Evolutionary conservation across 2,329 filamentous ascomycete species (phyloP).

Genomic region (Penicillium corylophilum): DNA sequence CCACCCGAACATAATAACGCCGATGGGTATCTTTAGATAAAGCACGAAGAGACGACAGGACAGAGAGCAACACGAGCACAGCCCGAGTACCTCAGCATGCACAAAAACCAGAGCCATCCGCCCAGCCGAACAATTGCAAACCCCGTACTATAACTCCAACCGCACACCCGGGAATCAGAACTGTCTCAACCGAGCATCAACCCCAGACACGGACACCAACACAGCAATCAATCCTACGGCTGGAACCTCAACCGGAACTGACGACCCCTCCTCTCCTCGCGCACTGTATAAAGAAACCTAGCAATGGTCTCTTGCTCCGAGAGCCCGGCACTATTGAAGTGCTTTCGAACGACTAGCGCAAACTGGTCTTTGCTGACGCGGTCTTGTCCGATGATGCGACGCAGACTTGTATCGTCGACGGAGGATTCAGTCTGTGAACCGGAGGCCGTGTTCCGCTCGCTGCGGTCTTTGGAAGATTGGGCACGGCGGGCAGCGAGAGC

Average conservation of each 20-base stretch:
- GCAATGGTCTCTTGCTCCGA: conserved; percentile 50
- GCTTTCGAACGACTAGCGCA: conserved; percentile 45
- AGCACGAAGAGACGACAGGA: background rate
- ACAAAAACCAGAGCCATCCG: background rate
- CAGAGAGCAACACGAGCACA: background rate
- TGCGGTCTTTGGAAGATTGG: conserved; percentile 17
- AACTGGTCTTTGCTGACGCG: conserved; percentile 44
- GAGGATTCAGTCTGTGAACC: conserved; percentile 2
- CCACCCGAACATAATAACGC: conserved; percentile 8
- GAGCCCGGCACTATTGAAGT: conserved; percentile 48
- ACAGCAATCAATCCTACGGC: conserved; percentile 24
- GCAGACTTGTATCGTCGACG: conserved; percentile 18
- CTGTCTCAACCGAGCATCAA: background rate
- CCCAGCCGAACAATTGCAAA: background rate
- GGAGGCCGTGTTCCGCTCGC: background rate
- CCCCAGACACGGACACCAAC: background rate
- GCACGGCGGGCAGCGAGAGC: conserved; percentile 42
- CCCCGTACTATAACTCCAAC: background rate
- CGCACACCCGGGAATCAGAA: background rate
- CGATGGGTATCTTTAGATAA: conserved; percentile 32
- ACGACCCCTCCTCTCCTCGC: conserved; percentile 43
- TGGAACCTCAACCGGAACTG: conserved; percentile 45
- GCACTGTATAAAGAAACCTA: conserved; percentile 50
- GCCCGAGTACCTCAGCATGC: background rate
- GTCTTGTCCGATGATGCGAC: conserved; percentile 36